A percentile compares a stretch with the other conserved stretches of the same genome.
Evolutionary conservation across 192 early-diverging fungal genomes (phyloP).

Genomic region (Glomus cerebriforme): DNA sequence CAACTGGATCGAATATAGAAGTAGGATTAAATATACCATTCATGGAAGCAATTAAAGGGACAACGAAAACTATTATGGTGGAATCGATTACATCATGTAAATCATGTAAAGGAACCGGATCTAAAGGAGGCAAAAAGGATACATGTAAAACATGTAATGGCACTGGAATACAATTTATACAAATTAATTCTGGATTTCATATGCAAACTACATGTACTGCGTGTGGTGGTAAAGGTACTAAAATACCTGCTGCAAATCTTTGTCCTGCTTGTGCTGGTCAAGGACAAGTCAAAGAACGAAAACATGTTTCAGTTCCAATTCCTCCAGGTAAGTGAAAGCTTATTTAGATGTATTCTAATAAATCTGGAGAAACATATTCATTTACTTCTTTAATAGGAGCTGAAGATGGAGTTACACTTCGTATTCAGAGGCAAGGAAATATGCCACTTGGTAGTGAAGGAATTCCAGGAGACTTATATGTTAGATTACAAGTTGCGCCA

Average conservation of each 20-base stretch:
- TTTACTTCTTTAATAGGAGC: conserved; percentile 52
- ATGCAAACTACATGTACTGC: conserved; percentile 81
- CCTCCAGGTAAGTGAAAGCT: conserved; percentile 60
- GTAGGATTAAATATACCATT: conserved; percentile 71
- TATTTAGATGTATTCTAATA: not conserved
- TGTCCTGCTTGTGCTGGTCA: conserved; percentile 82
- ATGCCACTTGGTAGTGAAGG: conserved; percentile 74
- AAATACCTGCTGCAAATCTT: conserved; percentile 62
- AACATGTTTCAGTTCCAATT: conserved; percentile 72
- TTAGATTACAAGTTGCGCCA: conserved; percentile 74
- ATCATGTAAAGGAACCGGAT: conserved; percentile 79
- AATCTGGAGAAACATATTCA: not conserved
- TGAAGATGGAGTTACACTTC: conserved; percentile 80
- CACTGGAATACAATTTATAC: conserved; percentile 79
- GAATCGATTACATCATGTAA: conserved; percentile 71
- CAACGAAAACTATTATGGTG: conserved; percentile 65
- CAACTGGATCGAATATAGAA: conserved; percentile 67
- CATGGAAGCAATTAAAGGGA: conserved; percentile 90
- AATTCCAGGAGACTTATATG: conserved; percentile 79
- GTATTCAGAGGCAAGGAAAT: conserved; percentile 80
- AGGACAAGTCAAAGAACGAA: conserved; percentile 76
- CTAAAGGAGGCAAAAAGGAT: conserved; percentile 73
- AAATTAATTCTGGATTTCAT: conserved; percentile 84
- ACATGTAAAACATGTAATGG: conserved; percentile 80
- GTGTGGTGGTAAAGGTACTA: conserved; percentile 82